Evolutionary conservation across 1,284 basidiomycete genomes (phyloP).

Genomic region (Rhodotorula sp.): DNA sequence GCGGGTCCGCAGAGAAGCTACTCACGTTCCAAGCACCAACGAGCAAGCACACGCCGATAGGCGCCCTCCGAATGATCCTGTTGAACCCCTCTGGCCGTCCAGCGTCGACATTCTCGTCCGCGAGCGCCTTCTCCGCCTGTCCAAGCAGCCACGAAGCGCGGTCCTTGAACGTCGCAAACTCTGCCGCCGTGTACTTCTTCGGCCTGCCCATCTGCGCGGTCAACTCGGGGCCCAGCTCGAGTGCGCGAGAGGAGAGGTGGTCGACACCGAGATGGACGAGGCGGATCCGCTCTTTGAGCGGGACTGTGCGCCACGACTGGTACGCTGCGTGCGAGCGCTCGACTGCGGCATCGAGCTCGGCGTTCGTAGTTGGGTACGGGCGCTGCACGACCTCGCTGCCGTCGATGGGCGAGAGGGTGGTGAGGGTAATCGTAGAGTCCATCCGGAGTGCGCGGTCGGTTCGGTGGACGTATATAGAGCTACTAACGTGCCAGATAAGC

Average conservation of each 20-base stretch:
- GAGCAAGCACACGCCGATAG: conserved; percentile 82
- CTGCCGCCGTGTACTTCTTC: conserved; percentile 58
- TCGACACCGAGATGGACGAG: conserved; percentile 74
- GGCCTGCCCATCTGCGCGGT: conserved; percentile 71
- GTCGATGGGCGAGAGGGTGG: conserved; percentile 56
- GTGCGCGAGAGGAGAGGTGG: conserved; percentile 68
- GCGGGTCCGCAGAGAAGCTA: background rate
- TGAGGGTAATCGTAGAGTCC: conserved; percentile 51
- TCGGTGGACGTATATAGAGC: conserved; percentile 16
- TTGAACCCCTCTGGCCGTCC: conserved; percentile 47
- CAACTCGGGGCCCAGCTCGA: conserved; percentile 72
- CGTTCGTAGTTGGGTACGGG: conserved; percentile 47
- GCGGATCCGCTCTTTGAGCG: conserved; percentile 68
- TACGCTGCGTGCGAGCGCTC: conserved; percentile 64
- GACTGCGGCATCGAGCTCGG: conserved; percentile 63
- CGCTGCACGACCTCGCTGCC: conserved; percentile 50
- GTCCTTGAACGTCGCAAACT: conserved; percentile 76
- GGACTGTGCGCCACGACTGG: conserved; percentile 66
- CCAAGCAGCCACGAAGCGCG: conserved; percentile 80
- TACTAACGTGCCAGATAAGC: background rate
- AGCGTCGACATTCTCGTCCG: conserved; percentile 64
- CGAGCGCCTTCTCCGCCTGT: conserved; percentile 72
- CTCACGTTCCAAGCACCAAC: conserved; percentile 84
- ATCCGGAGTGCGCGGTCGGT: conserved; percentile 28
- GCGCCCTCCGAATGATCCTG: conserved; percentile 75